Percentiles rank a stretch among this genome's conserved stretches.
Evolutionary conservation across 129 eudicot species (phyloP).

Genomic region (Logfia minima): DNA sequence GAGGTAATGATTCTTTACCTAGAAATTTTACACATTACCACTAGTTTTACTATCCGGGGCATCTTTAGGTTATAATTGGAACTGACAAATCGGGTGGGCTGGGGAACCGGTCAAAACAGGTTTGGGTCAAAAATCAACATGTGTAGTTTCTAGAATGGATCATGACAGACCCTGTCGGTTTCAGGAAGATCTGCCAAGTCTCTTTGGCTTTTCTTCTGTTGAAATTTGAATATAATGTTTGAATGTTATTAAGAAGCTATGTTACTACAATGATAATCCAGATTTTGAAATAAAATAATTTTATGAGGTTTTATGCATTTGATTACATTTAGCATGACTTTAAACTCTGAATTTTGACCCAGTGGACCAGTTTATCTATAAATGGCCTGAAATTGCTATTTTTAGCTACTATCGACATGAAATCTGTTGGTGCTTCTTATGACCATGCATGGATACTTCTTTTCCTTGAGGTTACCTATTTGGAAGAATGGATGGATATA

Average conservation of each 20-base stretch:
- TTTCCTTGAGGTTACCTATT: neutral
- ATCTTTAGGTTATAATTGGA: neutral
- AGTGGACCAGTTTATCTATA: neutral
- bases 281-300: neutral
- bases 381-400: neutral
- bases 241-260: neutral
- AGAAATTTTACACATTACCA: neutral
- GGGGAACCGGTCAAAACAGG: neutral
- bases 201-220: neutral
- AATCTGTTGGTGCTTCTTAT: neutral
- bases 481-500: neutral
- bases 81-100: neutral
- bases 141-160: neutral
- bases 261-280: constrained; percentile 1
- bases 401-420: neutral
- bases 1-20: constrained; percentile 40
- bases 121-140: neutral
- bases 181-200: neutral
- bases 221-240: neutral
- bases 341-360: neutral
- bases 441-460: neutral
- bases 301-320: neutral
- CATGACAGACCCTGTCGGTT: neutral
- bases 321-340: neutral
- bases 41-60: constrained; percentile 2